A percentile compares a stretch with the other conserved stretches of the same genome.
These are phyloP conservation scores for Cladosporium oxysporum DNA, from an alignment of 2,329 filamentous ascomycete genomes.

Conservation along the genomic window DNA sequence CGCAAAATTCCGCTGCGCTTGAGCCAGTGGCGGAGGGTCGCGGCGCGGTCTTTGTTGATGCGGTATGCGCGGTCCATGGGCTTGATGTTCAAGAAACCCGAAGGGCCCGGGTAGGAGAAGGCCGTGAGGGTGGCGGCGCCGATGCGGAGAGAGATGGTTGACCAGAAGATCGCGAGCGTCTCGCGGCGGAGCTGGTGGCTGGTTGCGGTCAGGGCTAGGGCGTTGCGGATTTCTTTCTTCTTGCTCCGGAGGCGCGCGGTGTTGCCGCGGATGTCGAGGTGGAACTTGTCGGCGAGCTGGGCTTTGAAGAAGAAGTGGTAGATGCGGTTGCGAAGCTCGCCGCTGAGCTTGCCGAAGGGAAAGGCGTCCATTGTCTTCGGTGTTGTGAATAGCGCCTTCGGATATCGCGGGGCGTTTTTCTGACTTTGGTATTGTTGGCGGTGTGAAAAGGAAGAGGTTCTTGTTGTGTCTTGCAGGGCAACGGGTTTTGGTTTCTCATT, in stretches of 20 bases:
- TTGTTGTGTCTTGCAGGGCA: neutral
- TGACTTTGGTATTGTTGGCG: neutral
- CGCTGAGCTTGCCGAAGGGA: conserved; percentile 14
- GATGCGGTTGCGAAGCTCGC: conserved; percentile 21
- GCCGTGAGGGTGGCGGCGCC: conserved; percentile 3
- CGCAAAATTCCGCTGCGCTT: neutral
- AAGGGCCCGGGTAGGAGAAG: neutral
- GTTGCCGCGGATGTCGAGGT: conserved; percentile 4
- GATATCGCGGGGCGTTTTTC: neutral
- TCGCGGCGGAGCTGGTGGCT: conserved; percentile 7
- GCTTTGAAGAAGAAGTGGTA: conserved; percentile 11
- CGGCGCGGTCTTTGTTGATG: neutral
- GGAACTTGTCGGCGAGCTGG: conserved; percentile 1
- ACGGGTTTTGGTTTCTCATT: neutral
- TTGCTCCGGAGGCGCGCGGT: neutral
- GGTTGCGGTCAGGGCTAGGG: conserved; percentile 8
- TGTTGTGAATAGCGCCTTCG: neutral
- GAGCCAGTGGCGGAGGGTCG: neutral
- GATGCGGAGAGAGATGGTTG: conserved; percentile 6
- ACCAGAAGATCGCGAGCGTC: conserved; percentile 16
- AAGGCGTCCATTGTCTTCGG: conserved; percentile 9
- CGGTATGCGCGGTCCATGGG: neutral
- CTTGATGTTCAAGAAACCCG: neutral
- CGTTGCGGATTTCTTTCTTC: conserved; percentile 1
- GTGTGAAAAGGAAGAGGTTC: neutral